Evolutionary conservation across 2,329 filamentous ascomycete species (phyloP), one percentile per base, ranked within the genome.

Genomic region (Talaromyces sp.): DNA sequence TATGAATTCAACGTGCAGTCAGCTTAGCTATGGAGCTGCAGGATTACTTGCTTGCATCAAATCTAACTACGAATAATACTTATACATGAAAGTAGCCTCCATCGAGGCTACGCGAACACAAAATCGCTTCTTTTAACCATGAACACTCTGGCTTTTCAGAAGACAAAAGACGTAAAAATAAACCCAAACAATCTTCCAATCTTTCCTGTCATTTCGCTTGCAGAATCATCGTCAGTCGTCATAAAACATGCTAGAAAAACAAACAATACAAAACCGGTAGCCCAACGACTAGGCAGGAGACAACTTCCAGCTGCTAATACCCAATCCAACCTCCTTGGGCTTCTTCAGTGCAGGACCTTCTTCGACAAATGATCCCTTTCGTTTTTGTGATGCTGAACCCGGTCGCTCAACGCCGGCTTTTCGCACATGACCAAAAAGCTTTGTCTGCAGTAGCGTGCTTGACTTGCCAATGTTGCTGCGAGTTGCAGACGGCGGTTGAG

Each of bases 351-450:
- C 63, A 19, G 66, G 62, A 65, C 71, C 71, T 40, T 62, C 64
- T 25, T 71, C 69, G 5, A 70, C 70, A 62, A 69, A 71, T 63
- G 67, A 73, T 58, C 67, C 70, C 64, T 75, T 75, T 60, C 75
- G 73, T 67, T 78, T 78, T 33, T 67, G 62, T 40, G 59, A 59
- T 58, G 50, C 54, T 39, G 61, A 36, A 46, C 64, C 57, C 21
- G 73, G 70, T 55, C 56, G 55, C 7, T 77, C 74, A 56, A 75
- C 67, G 43, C 77, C 76, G 13, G 77, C 69, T 70, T 88, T 88
- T 64, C 79, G 83, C 28, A 87, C 78, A 36, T 81, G 77, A 0
- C 84, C 84, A 66, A 85, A 86, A 4, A 88, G 71, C 68, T 84
- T 87, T 39, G 79, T 80, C 68, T 88, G 85, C n/a, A 83, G 74